phyloP scores from a whole-genome alignment of 305 asterid species.

The Rubia tinctorum region DNA sequence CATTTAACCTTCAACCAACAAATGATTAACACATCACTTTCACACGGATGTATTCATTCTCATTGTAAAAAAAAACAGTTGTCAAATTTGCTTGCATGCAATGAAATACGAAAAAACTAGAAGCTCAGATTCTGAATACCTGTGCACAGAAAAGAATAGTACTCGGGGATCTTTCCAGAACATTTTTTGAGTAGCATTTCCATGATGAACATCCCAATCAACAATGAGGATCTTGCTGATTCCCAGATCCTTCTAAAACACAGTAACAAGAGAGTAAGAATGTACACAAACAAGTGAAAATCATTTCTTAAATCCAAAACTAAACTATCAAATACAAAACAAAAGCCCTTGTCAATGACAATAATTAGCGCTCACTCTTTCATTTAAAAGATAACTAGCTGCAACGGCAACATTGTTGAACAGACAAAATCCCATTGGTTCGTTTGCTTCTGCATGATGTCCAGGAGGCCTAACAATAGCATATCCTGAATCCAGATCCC shows the following conservation, averaged over 20 bases:
- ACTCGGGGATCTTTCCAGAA: constrained; percentile 87
- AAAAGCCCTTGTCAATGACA: constrained; percentile 7
- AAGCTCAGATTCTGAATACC: constrained; percentile 38
- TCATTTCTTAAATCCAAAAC: constrained; percentile 3
- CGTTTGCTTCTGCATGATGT: constrained; percentile 85
- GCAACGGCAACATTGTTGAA: constrained; percentile 92
- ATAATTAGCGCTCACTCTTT: constrained; percentile 57
- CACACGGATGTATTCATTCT: not conserved
- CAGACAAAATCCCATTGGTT: constrained; percentile 97
- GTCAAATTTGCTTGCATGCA: not conserved
- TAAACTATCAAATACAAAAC: constrained; percentile 3
- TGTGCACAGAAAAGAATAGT: constrained; percentile 96
- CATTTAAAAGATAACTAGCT: constrained; percentile 65
- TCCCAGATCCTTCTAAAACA: constrained; percentile 64
- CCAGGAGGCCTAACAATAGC: constrained; percentile 99
- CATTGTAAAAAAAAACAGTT: not conserved
- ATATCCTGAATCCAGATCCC: constrained; percentile 78
- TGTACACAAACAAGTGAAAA: not conserved
- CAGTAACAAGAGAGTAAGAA: constrained; percentile 3
- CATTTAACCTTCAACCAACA: not conserved
- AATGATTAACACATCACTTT: not conserved
- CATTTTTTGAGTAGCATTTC: constrained; percentile 94
- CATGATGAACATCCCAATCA: constrained; percentile 99
- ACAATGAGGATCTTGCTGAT: constrained; percentile 76
- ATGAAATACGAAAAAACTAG: constrained; percentile 2